Evolutionary conservation across 2,329 filamentous ascomycete genomes (phyloP), one percentile per base, ranked within the genome.

Genomic region (Monilinia polystroma): DNA sequence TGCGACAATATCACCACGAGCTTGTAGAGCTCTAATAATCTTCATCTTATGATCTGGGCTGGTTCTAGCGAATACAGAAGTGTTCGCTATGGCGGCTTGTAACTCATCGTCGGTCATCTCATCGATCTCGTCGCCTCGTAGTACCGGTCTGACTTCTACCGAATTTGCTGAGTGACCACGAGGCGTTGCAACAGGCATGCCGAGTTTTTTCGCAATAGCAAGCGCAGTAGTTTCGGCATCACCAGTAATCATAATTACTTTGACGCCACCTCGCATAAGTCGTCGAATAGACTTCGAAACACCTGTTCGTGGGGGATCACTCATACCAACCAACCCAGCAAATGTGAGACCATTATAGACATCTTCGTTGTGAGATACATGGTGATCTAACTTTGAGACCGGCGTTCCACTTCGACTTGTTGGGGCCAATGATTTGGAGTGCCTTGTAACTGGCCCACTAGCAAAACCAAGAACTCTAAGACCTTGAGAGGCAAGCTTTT

Each of bases 21-120:
- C 87, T 79, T 99, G 95, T 35, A 99, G 85, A 0, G 95, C 95
- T 66, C 87, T 85, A 69, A 99, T 90, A 74, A 99, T 99, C 79
- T 97, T 98, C 82, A 99, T 87, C 80, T 99, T 99, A 81, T 99
- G 95, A 70, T 99, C 95, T 0, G 95, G 95, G 70, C 92, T 97
- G 2, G 95, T 98, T 64, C 96, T 89, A 23, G 95, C 96, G 76
- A 99, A 99, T 66, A 99, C 95, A 0, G 92, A 95, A 0, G 94
- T 96, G 65, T 91, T 89, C 67, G 90, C 86, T 77, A 99, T 95
- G 11, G 92, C 92, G 68, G 91, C 87, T 4, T 91, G 87, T 29
- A 99, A 85, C 70, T 96, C 92, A 63, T 88, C 84, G 63, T 95
- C 92, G 53, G 86, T 91, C 93, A 99, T 96, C 59, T 83, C 84